Evolutionary conservation across 1,139 yeast genomes (phyloP).

Genomic region (Yamadazyma blattariae): DNA sequence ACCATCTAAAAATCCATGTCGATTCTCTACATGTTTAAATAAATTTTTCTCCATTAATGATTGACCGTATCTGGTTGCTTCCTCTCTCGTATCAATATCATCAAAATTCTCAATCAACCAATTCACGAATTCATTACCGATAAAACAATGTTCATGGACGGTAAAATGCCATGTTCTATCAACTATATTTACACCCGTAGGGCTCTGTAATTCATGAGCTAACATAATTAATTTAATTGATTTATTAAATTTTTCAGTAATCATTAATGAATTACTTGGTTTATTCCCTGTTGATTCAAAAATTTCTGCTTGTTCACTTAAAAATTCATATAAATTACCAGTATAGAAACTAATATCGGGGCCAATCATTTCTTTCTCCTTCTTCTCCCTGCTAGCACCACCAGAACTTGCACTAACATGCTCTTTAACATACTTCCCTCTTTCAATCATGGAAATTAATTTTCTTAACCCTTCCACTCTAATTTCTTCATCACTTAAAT

Average conservation of each 20-base stretch:
- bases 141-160: slow-evolving; percentile 70
- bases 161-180: slow-evolving; percentile 94
- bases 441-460: slow-evolving; percentile 64
- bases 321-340: slow-evolving; percentile 71
- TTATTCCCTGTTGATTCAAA: slow-evolving; percentile 36
- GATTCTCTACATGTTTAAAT: slow-evolving; percentile 74
- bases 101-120: slow-evolving; percentile 80
- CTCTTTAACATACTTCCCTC: slow-evolving; percentile 40
- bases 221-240: slow-evolving; percentile 40
- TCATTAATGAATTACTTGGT: slow-evolving; percentile 29
- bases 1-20: slow-evolving; percentile 88
- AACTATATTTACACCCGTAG: slow-evolving; percentile 60
- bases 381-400: slow-evolving; percentile 29
- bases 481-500: slow-evolving; percentile 74
- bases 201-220: slow-evolving; percentile 66
- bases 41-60: slow-evolving; percentile 66
- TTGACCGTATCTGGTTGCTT: slow-evolving; percentile 80
- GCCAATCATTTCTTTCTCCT: slow-evolving; percentile 48
- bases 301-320: slow-evolving; percentile 35
- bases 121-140: slow-evolving; percentile 81
- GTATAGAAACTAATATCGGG: slow-evolving; percentile 88
- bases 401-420: background rate
- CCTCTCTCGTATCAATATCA: slow-evolving; percentile 79
- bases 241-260: slow-evolving; percentile 36
- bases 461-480: slow-evolving; percentile 83